Evolutionary conservation across 768 basidiomycete species (phyloP).

Genomic region (Xerocomellus intermedius): DNA sequence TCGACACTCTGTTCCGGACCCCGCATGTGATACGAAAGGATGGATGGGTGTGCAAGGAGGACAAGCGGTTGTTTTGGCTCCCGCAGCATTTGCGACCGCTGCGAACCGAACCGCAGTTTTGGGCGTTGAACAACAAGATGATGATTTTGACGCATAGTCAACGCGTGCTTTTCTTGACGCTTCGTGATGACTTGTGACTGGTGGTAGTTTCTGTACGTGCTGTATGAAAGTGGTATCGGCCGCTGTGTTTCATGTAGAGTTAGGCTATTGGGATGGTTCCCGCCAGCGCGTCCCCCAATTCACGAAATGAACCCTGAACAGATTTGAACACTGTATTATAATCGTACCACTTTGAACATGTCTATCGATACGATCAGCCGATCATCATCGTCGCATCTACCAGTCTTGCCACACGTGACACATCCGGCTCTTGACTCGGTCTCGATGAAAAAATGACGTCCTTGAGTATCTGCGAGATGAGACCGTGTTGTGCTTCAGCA

Average conservation of each 20-base stretch:
- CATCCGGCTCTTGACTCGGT: slow-evolving; percentile 29
- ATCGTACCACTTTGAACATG: neutral
- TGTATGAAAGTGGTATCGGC: neutral
- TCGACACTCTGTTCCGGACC: slow-evolving; percentile 5
- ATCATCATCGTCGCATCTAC: slow-evolving; percentile 39
- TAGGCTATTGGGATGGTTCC: too few species aligned
- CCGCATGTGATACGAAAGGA: slow-evolving; percentile 4
- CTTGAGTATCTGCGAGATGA: slow-evolving; percentile 92
- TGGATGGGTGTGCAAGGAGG: slow-evolving; percentile 11
- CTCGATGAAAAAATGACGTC: slow-evolving; percentile 80
- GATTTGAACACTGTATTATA: neutral
- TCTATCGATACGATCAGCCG: slow-evolving; percentile 15
- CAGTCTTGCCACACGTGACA: slow-evolving; percentile 27
- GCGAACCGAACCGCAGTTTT: neutral
- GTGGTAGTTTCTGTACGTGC: neutral
- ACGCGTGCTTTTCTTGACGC: slow-evolving; percentile 2
- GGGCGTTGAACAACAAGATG: neutral
- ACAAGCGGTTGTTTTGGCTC: slow-evolving; percentile 12
- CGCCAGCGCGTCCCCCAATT: too few species aligned
- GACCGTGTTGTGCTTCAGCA: slow-evolving; percentile 88
- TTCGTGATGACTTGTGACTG: neutral
- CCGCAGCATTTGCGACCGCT: slow-evolving; percentile 10
- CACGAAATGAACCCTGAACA: too few species aligned
- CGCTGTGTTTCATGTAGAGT: neutral
- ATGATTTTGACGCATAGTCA: slow-evolving; percentile 8